Percentiles rank a stretch among this genome's conserved stretches.
These are phyloP conservation scores for Eleusine coracana DNA, from an alignment of 176 grass and related monocot species.

Conservation along the genomic window DNA sequence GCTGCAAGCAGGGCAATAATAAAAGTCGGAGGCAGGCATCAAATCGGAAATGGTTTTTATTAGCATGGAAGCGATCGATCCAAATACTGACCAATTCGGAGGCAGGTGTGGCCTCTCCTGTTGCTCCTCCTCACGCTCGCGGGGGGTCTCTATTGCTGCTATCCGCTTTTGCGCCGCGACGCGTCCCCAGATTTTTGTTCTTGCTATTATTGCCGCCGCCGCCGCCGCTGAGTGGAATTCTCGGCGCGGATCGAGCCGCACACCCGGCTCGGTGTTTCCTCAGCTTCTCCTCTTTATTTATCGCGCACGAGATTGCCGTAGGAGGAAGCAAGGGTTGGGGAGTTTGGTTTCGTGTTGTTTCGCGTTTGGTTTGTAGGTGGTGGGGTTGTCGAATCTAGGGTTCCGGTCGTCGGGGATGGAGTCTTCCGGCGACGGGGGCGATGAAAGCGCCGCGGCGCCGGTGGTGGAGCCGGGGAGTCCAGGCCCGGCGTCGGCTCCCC, in stretches of 20 bases:
- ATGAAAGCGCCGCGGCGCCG: slow-evolving; percentile 38
- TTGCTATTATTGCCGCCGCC: not conserved
- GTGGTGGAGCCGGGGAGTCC: slow-evolving; percentile 34
- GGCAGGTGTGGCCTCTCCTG: slow-evolving; percentile 40
- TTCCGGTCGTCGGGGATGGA: slow-evolving; percentile 58
- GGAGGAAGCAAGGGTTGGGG: slow-evolving; percentile 24
- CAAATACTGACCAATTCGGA: slow-evolving; percentile 53
- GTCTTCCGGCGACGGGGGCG: slow-evolving; percentile 64
- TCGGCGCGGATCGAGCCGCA: slow-evolving; percentile 33
- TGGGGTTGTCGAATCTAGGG: slow-evolving; percentile 54
- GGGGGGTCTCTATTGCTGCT: slow-evolving; percentile 23
- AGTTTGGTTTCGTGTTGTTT: slow-evolving; percentile 10
- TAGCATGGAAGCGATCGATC: slow-evolving; percentile 65
- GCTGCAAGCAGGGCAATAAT: slow-evolving; percentile 38
- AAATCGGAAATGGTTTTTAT: slow-evolving; percentile 59
- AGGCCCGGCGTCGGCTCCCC: not conserved
- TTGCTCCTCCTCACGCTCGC: slow-evolving; percentile 34
- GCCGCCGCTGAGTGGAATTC: not conserved
- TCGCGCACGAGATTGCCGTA: not conserved
- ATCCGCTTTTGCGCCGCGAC: slow-evolving; percentile 35
- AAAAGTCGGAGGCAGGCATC: slow-evolving; percentile 46
- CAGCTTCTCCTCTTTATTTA: slow-evolving; percentile 18
- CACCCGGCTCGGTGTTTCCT: not conserved
- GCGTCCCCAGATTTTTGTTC: slow-evolving; percentile 13
- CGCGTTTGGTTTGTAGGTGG: not conserved